phyloP scores from a whole-genome alignment of 23 red algal genomes.

The Gracilariopsis chorda region DNA sequence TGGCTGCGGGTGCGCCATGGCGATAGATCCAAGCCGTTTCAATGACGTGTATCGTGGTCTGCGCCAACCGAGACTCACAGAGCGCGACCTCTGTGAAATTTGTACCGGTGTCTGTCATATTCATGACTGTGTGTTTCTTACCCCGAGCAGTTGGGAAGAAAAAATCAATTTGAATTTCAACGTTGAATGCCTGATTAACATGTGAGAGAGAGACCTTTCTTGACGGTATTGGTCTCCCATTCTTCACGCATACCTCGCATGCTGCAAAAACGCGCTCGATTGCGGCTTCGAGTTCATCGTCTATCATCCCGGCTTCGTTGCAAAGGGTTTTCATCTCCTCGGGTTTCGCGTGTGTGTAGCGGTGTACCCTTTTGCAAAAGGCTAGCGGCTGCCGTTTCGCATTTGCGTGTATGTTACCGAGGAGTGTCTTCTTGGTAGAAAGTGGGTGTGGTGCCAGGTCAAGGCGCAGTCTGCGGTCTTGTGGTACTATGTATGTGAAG shows the following conservation, averaged over 20 bases:
- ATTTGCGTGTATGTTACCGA: not conserved
- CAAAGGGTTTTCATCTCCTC: conserved; percentile 9
- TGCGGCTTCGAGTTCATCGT: not conserved
- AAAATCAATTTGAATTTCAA: conserved; percentile 40
- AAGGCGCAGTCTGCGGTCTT: too few relatives aligned
- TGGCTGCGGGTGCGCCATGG: not conserved
- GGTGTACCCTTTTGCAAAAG: conserved; percentile 1
- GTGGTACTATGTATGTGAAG: too few relatives aligned
- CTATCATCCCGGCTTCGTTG: not conserved
- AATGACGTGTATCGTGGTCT: not conserved
- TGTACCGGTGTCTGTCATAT: conserved; percentile 37
- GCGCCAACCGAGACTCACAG: not conserved
- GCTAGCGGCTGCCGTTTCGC: not conserved
- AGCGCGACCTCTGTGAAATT: not conserved
- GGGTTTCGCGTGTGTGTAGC: not conserved
- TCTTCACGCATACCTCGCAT: conserved; percentile 5
- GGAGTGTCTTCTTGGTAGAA: not conserved
- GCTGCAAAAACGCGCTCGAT: not conserved
- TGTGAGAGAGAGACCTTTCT: conserved; percentile 12
- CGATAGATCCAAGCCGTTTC: conserved; percentile 15
- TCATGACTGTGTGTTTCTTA: not conserved
- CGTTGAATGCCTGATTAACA: conserved; percentile 12
- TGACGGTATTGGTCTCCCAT: not conserved
- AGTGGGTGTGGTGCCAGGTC: conserved; percentile 1
- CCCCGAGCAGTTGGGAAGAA: not conserved